Percentiles rank a stretch among this genome's conserved stretches.
phyloP scores from a whole-genome alignment of 108 stramenopile genomes.

The Cylindrotheca closterium region DNA sequence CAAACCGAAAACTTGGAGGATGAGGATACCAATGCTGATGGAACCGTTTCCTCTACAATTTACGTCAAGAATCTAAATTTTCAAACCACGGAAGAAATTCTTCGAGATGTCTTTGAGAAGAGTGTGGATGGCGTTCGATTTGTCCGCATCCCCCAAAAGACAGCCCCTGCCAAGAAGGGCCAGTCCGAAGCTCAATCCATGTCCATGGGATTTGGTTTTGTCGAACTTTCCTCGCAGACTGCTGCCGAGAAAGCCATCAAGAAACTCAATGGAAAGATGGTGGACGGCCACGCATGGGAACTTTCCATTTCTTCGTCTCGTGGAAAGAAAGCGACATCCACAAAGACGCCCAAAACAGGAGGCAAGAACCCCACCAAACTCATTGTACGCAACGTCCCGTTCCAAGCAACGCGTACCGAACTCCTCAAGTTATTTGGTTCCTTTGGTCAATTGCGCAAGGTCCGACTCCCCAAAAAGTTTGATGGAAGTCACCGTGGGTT shows the following conservation, averaged over 20 bases:
- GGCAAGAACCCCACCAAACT: constrained; percentile 79
- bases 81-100: constrained; percentile 75
- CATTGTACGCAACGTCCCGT: constrained; percentile 96
- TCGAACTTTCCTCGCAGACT: constrained; percentile 83
- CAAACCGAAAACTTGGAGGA: neutral
- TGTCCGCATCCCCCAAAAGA: constrained; percentile 89
- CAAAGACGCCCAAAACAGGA: neutral
- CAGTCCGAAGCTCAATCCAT: constrained; percentile 32
- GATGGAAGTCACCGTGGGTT: constrained; percentile 97
- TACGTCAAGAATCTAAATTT: constrained; percentile 98
- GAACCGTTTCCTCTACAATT: constrained; percentile 51
- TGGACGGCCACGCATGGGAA: constrained; percentile 92
- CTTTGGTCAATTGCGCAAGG: constrained; percentile 90
- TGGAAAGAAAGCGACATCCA: constrained; percentile 6
- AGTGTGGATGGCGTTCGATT: constrained; percentile 55
- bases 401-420: constrained; percentile 92
- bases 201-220: constrained; percentile 98
- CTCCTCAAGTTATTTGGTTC: constrained; percentile 90
- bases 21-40: constrained; percentile 13
- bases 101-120: constrained; percentile 66
- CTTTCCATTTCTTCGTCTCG: constrained; percentile 70
- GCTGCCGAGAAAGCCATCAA: constrained; percentile 78
- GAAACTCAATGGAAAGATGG: constrained; percentile 73
- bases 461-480: constrained; percentile 97
- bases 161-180: constrained; percentile 46